Base-by-base conservation (phyloP, 2,329 filamentous ascomycete genomes). In the Alternaria alternata region DNA sequence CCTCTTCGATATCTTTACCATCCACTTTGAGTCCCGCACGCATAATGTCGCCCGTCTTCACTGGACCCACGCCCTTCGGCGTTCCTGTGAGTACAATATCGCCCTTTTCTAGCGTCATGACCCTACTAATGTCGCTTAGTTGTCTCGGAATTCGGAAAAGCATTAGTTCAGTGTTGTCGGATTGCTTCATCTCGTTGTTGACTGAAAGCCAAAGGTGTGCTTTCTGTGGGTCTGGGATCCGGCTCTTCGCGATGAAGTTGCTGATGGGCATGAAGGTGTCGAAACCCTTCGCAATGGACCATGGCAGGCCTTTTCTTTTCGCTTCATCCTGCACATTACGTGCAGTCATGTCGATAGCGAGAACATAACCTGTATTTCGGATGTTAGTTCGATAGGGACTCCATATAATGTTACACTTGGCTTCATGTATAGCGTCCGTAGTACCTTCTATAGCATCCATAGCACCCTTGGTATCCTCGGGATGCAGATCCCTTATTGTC, bases 51-150 rank as follows among this genome's bases (percentile, higher is more conserved):
- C 95, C 95, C 1, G 91, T 88, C 61, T 89, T 87, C 2, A 97
- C 93, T 20, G 89, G 85, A 1, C 95, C 95, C 2, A 99, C 95
- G 12, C 95, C 95, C 82, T 97, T 97, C 51, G 95, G 95, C 51
- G 95, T 99, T 18, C 95, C 95, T n/a, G 95, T 99, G 70, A 99
- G 82, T 49, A 99, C 88, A 73, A 99, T 89, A 79, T 99, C 95
- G 49, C 94, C 95, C 73, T 91, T 88, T 80, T 96, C 90, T 60
- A 99, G 84, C 8, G 93, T 93, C 93, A 98, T 97, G 59, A 98
- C 94, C 77, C 90, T 90, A 67, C 92, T 95, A 75, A 99, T 96
- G 81, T 97, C 93, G 73, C 90, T 91, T 74, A 99, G 79, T 65
- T 96, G 89, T 69, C 92, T 85, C 22, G 94, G 94, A 73, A 99